Conservation (phyloP, 139 green algal genomes). For the Ettlia oleoabundans region DNA sequence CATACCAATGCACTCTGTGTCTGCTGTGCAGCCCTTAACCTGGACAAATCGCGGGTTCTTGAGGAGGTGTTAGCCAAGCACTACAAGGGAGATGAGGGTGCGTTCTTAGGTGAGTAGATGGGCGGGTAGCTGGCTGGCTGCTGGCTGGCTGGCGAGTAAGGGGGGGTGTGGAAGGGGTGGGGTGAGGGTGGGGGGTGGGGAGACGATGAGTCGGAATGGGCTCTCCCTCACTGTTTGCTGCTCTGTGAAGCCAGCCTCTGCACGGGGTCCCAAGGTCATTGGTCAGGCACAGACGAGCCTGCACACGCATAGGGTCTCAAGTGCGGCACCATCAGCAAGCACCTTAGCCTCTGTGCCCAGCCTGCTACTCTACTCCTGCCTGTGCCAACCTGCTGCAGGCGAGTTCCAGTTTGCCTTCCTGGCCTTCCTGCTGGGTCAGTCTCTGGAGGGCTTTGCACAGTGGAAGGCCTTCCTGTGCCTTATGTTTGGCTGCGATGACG, state of each 20-base stretch:
- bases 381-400: slow-evolving; percentile 8
- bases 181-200: no score
- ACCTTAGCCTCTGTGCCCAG: neutral
- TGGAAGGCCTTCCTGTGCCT: slow-evolving; percentile 80
- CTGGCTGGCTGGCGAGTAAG: no score
- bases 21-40: slow-evolving; percentile 56
- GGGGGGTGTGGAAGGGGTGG: no score
- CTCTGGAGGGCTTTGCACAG: slow-evolving; percentile 74
- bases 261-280: no score
- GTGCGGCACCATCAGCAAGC: neutral
- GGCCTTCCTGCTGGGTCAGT: slow-evolving; percentile 82
- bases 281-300: no score
- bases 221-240: neutral
- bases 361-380: neutral
- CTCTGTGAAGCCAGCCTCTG: neutral
- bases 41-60: slow-evolving; percentile 78
- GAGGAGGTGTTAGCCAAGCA: slow-evolving; percentile 42
- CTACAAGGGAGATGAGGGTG: slow-evolving; percentile 21
- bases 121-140: no score
- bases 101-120: slow-evolving; percentile 69
- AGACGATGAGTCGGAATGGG: no score
- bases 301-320: no score
- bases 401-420: slow-evolving; percentile 83
- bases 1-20: no score
- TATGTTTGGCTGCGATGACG: slow-evolving; percentile 69